Base-by-base conservation (phyloP, 495 filamentous ascomycete species). In the Viridothelium virens region DNA sequence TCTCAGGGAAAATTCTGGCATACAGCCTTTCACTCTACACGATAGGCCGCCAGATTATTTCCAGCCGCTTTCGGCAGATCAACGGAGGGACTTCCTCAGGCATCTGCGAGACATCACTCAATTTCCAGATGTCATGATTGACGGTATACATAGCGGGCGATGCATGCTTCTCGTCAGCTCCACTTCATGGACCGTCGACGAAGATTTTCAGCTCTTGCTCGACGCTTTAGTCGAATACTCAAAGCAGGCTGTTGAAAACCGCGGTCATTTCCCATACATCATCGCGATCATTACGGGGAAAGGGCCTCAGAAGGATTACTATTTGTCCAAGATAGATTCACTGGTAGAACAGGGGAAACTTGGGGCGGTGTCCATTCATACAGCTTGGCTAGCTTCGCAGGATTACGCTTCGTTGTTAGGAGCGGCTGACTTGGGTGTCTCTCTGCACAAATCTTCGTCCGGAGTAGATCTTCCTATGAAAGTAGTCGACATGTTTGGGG, bases 381-480 rank as follows among this genome's bases (percentile, higher is more conserved):
- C 91, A 0, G 87, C 91, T 2, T 99, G 93, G 87, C 80, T 97
- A 6, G 86, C 82, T 41, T 86, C 89, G 6, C 78, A 82, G 37
- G 91, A 96, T 72, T 99, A 99, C 74, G 93, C 94, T 1, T 81
- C 76, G 3, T 82, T 97, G 12, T 82, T 99, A n/a, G 91, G 87
- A 37, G 88, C 87, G 53, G 93, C 94, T 18, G 94, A 97, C 66
- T 75, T 97, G 11, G 94, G 94, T 2, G 84, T 99, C 18, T 94
- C 90, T 70, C 80, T 99, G 61, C 94, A 99, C 76, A 95, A 84
- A 64, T 95, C 90, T 69, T 92, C 88, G 70, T 96, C 91, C 56
- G 94, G 94, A 2, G 91, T 99, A 0, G 94, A 99, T 77, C 77
- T 99, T 33, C 94, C 94, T 0, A 99, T 99, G 94, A 99, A 99